These are phyloP conservation scores for Debaryomycetaceae sp. DNA, from an alignment of 1,139 yeast species.

Conservation along the genomic window DNA sequence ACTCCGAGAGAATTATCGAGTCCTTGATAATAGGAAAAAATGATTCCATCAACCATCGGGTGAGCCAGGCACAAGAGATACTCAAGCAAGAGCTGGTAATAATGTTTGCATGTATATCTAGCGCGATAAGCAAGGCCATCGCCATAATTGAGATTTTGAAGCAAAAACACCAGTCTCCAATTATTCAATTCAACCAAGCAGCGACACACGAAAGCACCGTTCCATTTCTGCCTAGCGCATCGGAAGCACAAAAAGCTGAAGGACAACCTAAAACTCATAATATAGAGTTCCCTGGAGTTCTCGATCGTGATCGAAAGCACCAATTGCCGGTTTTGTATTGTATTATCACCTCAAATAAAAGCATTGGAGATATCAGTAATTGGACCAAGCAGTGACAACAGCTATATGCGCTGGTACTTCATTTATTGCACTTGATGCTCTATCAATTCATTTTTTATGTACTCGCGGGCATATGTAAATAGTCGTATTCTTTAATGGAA, in stretches of 20 bases:
- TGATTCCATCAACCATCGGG: conserved; percentile 5
- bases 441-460: too few species aligned
- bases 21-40: conserved; percentile 9
- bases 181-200: neutral
- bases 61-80: conserved; percentile 1
- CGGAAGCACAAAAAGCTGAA: too few species aligned
- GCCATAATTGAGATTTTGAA: conserved; percentile 27
- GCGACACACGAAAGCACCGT: conserved; percentile 1
- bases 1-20: neutral
- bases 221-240: too few species aligned
- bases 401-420: neutral
- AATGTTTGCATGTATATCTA: conserved; percentile 16
- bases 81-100: conserved; percentile 8
- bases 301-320: neutral
- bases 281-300: too few species aligned
- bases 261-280: too few species aligned
- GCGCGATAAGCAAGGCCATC: conserved; percentile 21
- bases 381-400: conserved; percentile 3
- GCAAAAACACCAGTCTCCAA: conserved; percentile 1
- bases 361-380: neutral
- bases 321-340: conserved; percentile 2
- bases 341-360: neutral
- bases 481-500: too few species aligned
- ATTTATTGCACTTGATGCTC: too few species aligned
- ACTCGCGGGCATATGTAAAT: too few species aligned